Evolutionary conservation across 2,329 filamentous ascomycete genomes (phyloP), one percentile per base, ranked within the genome.

Genomic region (Neopestalotiopsis sp.): DNA sequence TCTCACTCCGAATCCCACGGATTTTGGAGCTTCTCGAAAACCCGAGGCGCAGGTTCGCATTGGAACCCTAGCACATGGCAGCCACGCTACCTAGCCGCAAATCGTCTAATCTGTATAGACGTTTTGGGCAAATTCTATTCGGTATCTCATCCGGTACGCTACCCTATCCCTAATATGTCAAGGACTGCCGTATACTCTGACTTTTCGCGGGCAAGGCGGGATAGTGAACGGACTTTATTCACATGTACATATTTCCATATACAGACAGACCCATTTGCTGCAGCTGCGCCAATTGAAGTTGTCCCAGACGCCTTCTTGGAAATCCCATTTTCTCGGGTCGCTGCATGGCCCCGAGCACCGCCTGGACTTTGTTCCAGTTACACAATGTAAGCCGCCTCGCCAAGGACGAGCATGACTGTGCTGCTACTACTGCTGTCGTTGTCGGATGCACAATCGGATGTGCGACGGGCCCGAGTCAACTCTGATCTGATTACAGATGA

Each of bases 321-420:
- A 52, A 52, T 28, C 24, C 24, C 45, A n/a, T 52, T 52, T 52
- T 17, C 17, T 52, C 45, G 45, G 45, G 17, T 17, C 45, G 45
- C 45, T 52, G 45, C 45, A 52, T n/a, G 45, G 45, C 17, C 45
- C 45, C 45, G 45, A 52, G 45, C 45, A 20, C 45, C 45, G 45
- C 45, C 14, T 52, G 20, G 17, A 52, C 45, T n/a, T n/a, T 17
- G 17, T 52, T 52, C 45, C 45, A 52, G 45, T 52, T 52, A n/a
- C 45, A 52, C 45, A 52, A 52, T 52, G 45, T 52, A n/a, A 52
- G 45, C 45, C 45, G 45, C 45, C 45, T n/a, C 45, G 45, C 45
- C 20, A 20, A 20, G 17, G 45, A n/a, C 17, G 17, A 52, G 45
- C 14, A 52, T 52, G 45, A 52, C 45, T 52, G 45, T 20, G 45